Conservation (phyloP, 495 filamentous ascomycete species). For the Aspergillus hancockii region DNA sequence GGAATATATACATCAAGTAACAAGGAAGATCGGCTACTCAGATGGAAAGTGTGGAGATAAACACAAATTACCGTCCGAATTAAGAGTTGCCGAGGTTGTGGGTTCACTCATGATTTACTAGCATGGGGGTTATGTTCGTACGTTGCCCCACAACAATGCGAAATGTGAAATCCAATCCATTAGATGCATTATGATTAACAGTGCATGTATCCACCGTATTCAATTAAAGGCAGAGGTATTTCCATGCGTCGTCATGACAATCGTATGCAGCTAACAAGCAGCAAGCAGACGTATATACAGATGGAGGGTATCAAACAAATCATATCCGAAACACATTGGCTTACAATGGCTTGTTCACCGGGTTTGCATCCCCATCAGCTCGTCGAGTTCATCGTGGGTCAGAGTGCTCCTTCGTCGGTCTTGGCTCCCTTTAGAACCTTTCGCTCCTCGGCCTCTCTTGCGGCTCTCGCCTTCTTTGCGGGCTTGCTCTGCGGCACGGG, state of each 20-base stretch:
- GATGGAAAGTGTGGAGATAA: slow-evolving; percentile 3
- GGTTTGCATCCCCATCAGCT: slow-evolving; percentile 51
- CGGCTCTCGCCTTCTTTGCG: slow-evolving; percentile 46
- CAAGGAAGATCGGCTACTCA: background rate
- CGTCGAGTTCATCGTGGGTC: slow-evolving; percentile 70
- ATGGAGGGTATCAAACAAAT: slow-evolving; percentile 16
- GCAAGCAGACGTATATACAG: slow-evolving; percentile 12
- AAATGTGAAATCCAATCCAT: background rate
- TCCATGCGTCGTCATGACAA: slow-evolving; percentile 24
- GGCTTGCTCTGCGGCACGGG: slow-evolving; percentile 37
- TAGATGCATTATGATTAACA: slow-evolving; percentile 12
- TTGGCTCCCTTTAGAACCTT: slow-evolving; percentile 39
- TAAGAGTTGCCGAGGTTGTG: slow-evolving; percentile 18
- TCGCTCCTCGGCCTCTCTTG: slow-evolving; percentile 44
- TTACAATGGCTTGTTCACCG: slow-evolving; percentile 18
- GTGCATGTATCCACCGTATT: background rate
- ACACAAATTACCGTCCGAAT: background rate
- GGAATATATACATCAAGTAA: background rate
- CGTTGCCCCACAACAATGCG: background rate
- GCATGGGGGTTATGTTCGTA: background rate
- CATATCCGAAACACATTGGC: slow-evolving; percentile 12
- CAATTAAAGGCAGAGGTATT: slow-evolving; percentile 15
- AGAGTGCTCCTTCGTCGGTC: slow-evolving; percentile 68
- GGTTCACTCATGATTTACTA: background rate
- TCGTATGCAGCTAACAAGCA: slow-evolving; percentile 7